phyloP scores from a whole-genome alignment of 208 protist species.

The Leishmania gerbilli region DNA sequence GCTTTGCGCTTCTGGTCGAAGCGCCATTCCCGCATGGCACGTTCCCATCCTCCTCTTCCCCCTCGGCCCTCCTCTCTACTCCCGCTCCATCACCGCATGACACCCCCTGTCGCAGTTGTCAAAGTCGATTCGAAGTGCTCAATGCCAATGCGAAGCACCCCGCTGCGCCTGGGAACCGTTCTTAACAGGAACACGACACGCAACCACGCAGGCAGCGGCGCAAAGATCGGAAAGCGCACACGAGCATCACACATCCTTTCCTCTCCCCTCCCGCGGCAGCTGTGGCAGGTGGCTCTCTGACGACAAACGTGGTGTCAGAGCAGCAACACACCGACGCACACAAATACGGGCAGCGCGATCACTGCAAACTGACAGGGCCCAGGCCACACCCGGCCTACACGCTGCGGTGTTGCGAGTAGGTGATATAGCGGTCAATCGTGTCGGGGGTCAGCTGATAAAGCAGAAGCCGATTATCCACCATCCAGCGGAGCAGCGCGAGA shows the following conservation, averaged over 20 bases:
- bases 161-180: background rate
- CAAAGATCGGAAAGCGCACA: background rate
- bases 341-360: background rate
- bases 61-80: background rate
- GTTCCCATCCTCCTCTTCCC: background rate
- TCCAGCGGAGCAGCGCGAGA: constrained; percentile 36
- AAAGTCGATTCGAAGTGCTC: background rate
- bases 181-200: background rate
- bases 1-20: background rate
- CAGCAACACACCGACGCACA: background rate
- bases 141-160: background rate
- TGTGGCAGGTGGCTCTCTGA: background rate
- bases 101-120: background rate
- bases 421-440: constrained; percentile 13
- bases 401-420: background rate
- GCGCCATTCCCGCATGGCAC: background rate
- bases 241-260: background rate
- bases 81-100: background rate
- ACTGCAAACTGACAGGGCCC: background rate
- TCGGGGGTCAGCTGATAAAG: constrained; percentile 30
- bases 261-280: background rate
- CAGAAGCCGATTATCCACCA: constrained; percentile 23
- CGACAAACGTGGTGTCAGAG: background rate
- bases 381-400: background rate
- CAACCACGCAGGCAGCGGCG: background rate